These are phyloP conservation scores for Quillaja saponaria DNA, from an alignment of 306 rosid genomes.

Conservation along the genomic window DNA sequence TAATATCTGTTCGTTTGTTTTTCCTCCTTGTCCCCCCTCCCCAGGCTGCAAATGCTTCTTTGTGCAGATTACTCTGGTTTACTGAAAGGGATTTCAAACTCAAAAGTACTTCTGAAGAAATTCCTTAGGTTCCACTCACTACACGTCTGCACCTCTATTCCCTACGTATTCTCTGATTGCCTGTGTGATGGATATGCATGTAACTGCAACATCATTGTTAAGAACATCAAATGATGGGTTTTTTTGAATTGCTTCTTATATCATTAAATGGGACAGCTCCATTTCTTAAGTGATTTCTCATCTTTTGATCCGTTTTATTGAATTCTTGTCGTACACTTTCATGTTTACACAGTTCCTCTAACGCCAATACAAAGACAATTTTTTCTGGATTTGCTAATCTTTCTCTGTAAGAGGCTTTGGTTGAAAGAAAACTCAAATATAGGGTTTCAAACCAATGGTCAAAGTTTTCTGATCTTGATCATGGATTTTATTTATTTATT, in stretches of 20 bases:
- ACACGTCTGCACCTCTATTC: neutral
- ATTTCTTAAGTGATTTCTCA: constrained; percentile 18
- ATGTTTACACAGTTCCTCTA: too few relatives aligned
- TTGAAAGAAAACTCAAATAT: too few relatives aligned
- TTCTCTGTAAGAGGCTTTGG: too few relatives aligned
- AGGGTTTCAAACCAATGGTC: too few relatives aligned
- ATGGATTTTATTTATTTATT: too few relatives aligned
- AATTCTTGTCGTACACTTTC: too few relatives aligned
- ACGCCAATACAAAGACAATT: too few relatives aligned
- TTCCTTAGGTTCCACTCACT: neutral
- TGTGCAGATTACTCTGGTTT: constrained; percentile 23
- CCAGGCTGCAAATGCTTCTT: constrained; percentile 19
- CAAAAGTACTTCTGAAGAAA: constrained; percentile 9
- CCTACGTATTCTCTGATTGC: neutral
- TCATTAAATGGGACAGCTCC: constrained; percentile 11
- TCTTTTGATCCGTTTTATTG: neutral
- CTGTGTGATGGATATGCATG: neutral
- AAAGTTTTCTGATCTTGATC: too few relatives aligned
- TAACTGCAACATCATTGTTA: constrained; percentile 15
- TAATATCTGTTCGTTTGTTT: too few relatives aligned
- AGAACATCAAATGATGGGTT: neutral
- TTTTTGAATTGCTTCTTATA: constrained; percentile 5
- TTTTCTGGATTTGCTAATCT: too few relatives aligned
- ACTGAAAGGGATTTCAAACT: constrained; percentile 4
- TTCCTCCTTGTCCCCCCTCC: neutral